Percentiles rank a stretch among this genome's conserved stretches.
Evolutionary conservation across 306 rosid species (phyloP).

Genomic region (Cyamopsis tetragonoloba): DNA sequence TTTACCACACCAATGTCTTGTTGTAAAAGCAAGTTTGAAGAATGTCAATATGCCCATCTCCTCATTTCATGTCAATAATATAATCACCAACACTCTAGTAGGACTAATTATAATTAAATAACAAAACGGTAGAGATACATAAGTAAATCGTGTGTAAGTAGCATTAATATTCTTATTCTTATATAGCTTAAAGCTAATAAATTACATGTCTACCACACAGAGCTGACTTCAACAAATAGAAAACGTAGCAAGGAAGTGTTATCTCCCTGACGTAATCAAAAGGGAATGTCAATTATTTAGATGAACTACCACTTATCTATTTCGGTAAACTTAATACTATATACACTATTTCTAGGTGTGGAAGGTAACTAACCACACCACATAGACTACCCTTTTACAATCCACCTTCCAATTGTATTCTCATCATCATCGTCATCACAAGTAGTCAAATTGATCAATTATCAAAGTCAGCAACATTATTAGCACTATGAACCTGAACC

Average conservation of each 20-base stretch:
- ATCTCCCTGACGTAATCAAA: conserved; percentile 19
- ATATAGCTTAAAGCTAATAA: neutral
- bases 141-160: neutral
- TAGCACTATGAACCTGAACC: neutral
- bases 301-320: conserved; percentile 40
- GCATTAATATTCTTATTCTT: neutral
- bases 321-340: neutral
- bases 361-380: conserved; percentile 46
- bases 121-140: neutral
- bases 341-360: conserved; percentile 43
- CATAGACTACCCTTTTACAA: conserved; percentile 9
- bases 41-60: neutral
- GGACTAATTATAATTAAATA: neutral
- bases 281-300: conserved; percentile 30
- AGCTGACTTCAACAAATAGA: neutral
- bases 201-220: neutral
- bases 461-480: neutral
- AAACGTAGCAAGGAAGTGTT: neutral
- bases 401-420: neutral
- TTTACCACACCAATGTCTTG: neutral
- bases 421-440: conserved; percentile 4
- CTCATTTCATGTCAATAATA: neutral
- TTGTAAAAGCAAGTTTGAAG: conserved; percentile 9
- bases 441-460: too few relatives aligned
- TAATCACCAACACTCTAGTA: too few relatives aligned